Evolutionary conservation across 208 protist genomes (phyloP), one percentile per base, ranked within the genome.

Genomic region (Strigomonas oncopelti): DNA sequence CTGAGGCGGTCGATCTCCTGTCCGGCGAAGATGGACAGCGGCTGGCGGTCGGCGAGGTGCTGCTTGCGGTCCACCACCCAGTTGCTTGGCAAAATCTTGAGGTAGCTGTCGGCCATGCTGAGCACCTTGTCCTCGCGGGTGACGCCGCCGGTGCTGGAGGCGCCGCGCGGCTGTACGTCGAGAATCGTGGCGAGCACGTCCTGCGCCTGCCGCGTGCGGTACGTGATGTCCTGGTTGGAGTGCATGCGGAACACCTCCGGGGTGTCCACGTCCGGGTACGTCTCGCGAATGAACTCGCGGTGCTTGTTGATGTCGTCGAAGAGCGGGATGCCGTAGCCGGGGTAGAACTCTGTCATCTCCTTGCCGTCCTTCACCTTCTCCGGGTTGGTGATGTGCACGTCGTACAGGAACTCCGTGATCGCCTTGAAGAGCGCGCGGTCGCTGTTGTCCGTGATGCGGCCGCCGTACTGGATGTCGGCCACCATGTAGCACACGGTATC

Each of bases 401-500:
- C 85, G 64, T 99, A 92, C 63, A 96, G 96, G 66, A 94, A 90
- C 74, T 98, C 90, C 45, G 94, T 98, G 84, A 98, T 98, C 25
- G 97, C 97, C 81, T 97, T 98, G 83, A 99, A 98, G 46, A 99
- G 87, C n/a, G 92, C 87, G 54, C 95, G 84, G 77, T 99, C 98
- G 74, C 93, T 98, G 81, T 99, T 98, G 80, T 99, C 98, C 28
- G 98, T 99, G 77, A 99, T 98, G 68, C 97, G 91, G 25, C 98
- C 98, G 64, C 98, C 98, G 85, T 99, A 99, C 84, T 99, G 97
- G 74, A 99, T 98, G 76, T 99, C 98, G 48, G 93, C 91, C 24
- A 99, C 92, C 95, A 99, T 99, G 87, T 99, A 99, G 77, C 90
- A 93, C 58, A 97, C 87, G 14, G 94, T 97, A 70, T 96, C 90